Evolutionary conservation across 2,329 filamentous ascomycete genomes (phyloP).

Genomic region (Daldinia eschscholtzii): DNA sequence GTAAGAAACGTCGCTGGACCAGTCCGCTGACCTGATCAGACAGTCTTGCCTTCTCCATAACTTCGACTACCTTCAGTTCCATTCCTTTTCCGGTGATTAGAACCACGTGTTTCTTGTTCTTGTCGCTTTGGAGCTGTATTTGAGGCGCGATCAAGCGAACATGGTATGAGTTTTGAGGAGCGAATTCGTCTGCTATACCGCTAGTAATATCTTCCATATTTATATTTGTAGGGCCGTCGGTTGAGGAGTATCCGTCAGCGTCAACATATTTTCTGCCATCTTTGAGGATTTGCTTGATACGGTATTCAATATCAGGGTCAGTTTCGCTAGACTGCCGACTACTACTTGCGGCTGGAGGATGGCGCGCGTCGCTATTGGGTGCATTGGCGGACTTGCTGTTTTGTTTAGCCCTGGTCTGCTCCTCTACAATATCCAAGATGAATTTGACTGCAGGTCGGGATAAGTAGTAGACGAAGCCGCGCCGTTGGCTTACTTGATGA

Average conservation of each 20-base stretch:
- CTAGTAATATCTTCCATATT: slow-evolving; percentile 74
- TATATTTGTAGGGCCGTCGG: slow-evolving; percentile 53
- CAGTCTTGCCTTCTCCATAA: slow-evolving; percentile 96
- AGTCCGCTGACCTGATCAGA: slow-evolving; percentile 94
- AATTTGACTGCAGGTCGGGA: slow-evolving; percentile 97
- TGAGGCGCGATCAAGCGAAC: slow-evolving; percentile 95
- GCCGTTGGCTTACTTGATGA: slow-evolving; percentile 94
- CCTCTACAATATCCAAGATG: slow-evolving; percentile 96
- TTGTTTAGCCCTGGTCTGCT: slow-evolving; percentile 81
- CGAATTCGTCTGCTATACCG: slow-evolving; percentile 88
- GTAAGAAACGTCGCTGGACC: slow-evolving; percentile 91
- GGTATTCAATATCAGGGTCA: slow-evolving; percentile 78
- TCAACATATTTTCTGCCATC: slow-evolving; percentile 87
- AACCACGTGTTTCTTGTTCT: slow-evolving; percentile 96
- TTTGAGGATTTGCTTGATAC: slow-evolving; percentile 85
- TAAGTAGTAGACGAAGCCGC: slow-evolving; percentile 98
- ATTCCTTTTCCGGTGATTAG: slow-evolving; percentile 97
- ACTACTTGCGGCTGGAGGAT: slow-evolving; percentile 54
- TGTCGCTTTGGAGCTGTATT: slow-evolving; percentile 98
- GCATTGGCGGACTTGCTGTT: slow-evolving; percentile 50
- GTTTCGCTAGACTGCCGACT: slow-evolving; percentile 68
- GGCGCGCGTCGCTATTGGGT: slow-evolving; percentile 45
- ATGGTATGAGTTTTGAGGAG: slow-evolving; percentile 92
- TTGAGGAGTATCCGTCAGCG: slow-evolving; percentile 69
- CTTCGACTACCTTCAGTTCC: slow-evolving; percentile 96